Evolutionary conservation across 768 basidiomycete genomes (phyloP), one percentile per base, ranked within the genome.

Genomic region (Lactarius psammicola): DNA sequence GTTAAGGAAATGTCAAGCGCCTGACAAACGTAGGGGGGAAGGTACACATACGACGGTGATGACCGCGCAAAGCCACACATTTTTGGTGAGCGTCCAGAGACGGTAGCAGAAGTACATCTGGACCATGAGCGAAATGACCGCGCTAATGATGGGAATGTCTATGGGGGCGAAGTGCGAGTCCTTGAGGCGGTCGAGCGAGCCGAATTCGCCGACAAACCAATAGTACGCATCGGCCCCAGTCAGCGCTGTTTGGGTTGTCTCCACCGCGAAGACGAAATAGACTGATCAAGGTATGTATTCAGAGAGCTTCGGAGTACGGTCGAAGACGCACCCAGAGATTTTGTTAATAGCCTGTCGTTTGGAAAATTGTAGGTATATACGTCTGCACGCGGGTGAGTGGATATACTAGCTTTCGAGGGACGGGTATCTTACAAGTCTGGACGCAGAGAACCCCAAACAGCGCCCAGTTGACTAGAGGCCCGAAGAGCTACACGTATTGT

Each of bases 61-160:
- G 20, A 59, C 3, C 10, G 26, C 4, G n/a, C 61, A 66, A 33
- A 62, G 15, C 61, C 38, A 59, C 17, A 34, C 10, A 66, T 36
- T 56, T 54, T 7, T 62, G 61, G 70, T 64, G 38, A 76, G 67
- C 7, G 66, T 60, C 68, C 71, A 73, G 23, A 77, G 75, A 17
- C 75, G 71, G 60, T 74, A 76, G 58, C 75, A 75, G 69, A 74
- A 77, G 62, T 76, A 77, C 17, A 68, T 40, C 58, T 76, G 76
- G 7, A 76, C 71, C 18, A 69, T 49, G 63, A 76, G 60, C 26
- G 72, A 70, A 36, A 74, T 69, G 13, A 74, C 15, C 5, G 71
- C 62, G 23, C 71, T 72, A 33, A 75, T 67, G 5, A 76, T 53
- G 7, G 75, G 75, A 6, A 71, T 72, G 60, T 74, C 74, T 34